Percentiles rank a stretch among this genome's conserved stretches.
phyloP scores from a whole-genome alignment of 2,329 filamentous ascomycete genomes.

The Pseudocercospora macadamiae region DNA sequence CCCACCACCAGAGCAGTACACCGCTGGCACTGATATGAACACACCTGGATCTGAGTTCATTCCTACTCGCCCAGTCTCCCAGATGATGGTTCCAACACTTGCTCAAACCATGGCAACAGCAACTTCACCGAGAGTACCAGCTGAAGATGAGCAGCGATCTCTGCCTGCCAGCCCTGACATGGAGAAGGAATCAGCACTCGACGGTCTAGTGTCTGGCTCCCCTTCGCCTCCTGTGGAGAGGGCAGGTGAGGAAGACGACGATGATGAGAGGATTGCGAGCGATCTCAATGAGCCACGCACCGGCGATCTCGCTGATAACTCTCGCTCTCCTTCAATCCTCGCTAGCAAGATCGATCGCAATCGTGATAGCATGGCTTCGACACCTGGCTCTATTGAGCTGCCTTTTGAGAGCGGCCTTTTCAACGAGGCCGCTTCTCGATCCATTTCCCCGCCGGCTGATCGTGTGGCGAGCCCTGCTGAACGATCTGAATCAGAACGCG shows the following conservation, averaged over 20 bases:
- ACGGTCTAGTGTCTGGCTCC: background rate
- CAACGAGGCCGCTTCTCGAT: constrained; percentile 1
- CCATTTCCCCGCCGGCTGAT: background rate
- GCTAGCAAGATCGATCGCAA: background rate
- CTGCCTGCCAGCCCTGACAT: background rate
- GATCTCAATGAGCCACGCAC: background rate
- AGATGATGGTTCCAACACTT: constrained; percentile 17
- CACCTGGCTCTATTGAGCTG: background rate
- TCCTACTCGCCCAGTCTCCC: constrained; percentile 19
- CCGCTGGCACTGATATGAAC: constrained; percentile 2
- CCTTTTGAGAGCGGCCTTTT: background rate
- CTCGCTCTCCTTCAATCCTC: background rate
- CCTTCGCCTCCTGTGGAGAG: background rate
- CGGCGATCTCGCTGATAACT: constrained; percentile 1
- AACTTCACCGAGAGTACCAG: background rate
- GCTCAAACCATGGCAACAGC: constrained; percentile 2
- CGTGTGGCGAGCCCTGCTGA: background rate
- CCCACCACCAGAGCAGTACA: background rate
- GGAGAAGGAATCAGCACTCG: background rate
- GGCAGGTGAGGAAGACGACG: background rate
- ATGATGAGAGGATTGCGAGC: background rate
- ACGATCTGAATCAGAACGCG: background rate
- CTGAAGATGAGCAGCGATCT: background rate
- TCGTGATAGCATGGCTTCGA: background rate
- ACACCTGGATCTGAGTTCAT: constrained; percentile 21